phyloP scores from a whole-genome alignment of 306 rosid species.

The Herpetospermum pedunculosum region DNA sequence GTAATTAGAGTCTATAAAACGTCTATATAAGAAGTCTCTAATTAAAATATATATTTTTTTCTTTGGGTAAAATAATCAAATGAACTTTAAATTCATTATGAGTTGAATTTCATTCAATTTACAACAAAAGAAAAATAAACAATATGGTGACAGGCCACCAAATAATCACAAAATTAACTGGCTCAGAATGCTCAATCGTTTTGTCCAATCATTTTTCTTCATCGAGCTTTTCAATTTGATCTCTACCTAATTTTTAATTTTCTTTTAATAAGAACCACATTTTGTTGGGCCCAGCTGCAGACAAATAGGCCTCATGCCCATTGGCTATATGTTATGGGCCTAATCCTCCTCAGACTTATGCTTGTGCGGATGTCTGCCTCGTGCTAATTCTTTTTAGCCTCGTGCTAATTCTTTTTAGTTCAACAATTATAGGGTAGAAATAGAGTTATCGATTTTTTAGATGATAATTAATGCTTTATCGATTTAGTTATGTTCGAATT shows the following conservation, averaged over 20 bases:
- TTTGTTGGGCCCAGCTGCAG: background rate
- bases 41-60: too few species aligned
- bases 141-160: background rate
- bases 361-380: background rate
- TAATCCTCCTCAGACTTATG: background rate
- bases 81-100: background rate
- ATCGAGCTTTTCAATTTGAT: background rate
- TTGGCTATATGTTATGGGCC: slow-evolving; percentile 2
- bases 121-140: background rate
- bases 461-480: too few species aligned
- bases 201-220: background rate
- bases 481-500: too few species aligned
- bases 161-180: background rate
- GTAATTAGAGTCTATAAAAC: too few species aligned
- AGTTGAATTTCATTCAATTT: background rate
- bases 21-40: too few species aligned
- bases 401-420: too few species aligned
- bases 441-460: too few species aligned
- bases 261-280: background rate
- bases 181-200: background rate
- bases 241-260: background rate
- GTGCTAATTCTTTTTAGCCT: too few species aligned
- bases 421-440: too few species aligned
- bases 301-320: background rate
- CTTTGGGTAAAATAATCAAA: background rate